Conservation (phyloP, 768 basidiomycete genomes). For the Trametes meyenii region DNA sequence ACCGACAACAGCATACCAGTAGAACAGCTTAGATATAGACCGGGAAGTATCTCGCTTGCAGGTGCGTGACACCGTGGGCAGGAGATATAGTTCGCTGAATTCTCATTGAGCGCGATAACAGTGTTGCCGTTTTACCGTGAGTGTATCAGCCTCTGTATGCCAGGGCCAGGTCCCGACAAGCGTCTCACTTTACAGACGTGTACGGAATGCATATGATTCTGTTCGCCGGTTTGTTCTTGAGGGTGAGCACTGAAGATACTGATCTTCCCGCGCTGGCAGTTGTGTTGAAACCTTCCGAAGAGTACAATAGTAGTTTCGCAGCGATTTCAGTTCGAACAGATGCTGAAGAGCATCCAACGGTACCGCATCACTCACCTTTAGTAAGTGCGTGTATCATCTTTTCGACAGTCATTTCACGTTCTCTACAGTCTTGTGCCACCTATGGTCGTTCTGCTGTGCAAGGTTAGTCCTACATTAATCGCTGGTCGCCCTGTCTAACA, state of each 20-base stretch:
- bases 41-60: slow-evolving; percentile 30
- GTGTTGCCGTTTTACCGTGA: slow-evolving; percentile 23
- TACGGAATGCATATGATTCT: slow-evolving; percentile 26
- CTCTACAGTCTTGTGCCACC: slow-evolving; percentile 35
- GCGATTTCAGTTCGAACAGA: slow-evolving; percentile 33
- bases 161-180: neutral
- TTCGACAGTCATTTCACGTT: too few species aligned
- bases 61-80: slow-evolving; percentile 44
- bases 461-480: slow-evolving; percentile 24
- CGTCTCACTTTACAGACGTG: neutral
- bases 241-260: slow-evolving; percentile 10
- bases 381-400: slow-evolving; percentile 20
- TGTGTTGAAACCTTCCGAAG: slow-evolving; percentile 13
- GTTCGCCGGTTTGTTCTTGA: slow-evolving; percentile 16
- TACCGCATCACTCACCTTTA: slow-evolving; percentile 37
- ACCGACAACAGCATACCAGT: slow-evolving; percentile 15
- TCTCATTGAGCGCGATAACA: neutral
- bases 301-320: slow-evolving; percentile 34
- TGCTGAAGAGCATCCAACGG: slow-evolving; percentile 38
- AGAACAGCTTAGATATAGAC: slow-evolving; percentile 28
- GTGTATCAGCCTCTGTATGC: neutral
- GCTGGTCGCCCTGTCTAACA: neutral
- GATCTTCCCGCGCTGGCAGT: too few species aligned
- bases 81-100: neutral
- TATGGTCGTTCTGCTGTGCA: slow-evolving; percentile 36